phyloP scores from a whole-genome alignment of 108 stramenopile genomes.

The Ochromonas danica region DNA sequence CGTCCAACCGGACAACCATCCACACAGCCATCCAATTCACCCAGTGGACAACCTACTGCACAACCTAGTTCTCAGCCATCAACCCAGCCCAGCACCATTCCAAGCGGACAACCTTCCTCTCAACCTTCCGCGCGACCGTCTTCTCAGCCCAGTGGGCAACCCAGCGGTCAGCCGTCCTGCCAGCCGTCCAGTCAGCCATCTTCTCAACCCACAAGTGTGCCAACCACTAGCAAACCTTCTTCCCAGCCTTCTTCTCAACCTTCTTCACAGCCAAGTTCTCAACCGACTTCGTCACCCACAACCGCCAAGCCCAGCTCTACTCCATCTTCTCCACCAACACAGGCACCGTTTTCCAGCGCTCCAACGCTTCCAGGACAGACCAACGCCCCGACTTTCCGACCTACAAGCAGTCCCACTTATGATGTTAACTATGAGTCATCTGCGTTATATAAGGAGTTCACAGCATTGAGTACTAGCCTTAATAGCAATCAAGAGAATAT shows the following conservation, averaged over 20 bases:
- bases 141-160: neutral
- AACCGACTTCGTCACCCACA: neutral
- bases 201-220: neutral
- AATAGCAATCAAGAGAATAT: neutral
- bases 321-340: neutral
- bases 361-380: neutral
- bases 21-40: no score
- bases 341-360: neutral
- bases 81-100: no score
- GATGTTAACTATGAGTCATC: neutral
- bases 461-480: neutral
- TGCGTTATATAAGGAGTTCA: neutral
- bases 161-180: neutral
- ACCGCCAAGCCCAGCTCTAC: neutral
- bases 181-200: conserved; percentile 1
- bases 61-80: no score
- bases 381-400: neutral
- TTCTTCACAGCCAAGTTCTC: neutral
- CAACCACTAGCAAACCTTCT: neutral
- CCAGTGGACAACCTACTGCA: no score
- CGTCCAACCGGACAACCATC: no score
- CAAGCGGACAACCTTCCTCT: neutral
- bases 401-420: neutral
- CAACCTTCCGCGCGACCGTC: neutral
- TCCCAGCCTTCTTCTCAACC: neutral